phyloP scores from a whole-genome alignment of 148 eudicot genomes.

The Camellia granthamiana region DNA sequence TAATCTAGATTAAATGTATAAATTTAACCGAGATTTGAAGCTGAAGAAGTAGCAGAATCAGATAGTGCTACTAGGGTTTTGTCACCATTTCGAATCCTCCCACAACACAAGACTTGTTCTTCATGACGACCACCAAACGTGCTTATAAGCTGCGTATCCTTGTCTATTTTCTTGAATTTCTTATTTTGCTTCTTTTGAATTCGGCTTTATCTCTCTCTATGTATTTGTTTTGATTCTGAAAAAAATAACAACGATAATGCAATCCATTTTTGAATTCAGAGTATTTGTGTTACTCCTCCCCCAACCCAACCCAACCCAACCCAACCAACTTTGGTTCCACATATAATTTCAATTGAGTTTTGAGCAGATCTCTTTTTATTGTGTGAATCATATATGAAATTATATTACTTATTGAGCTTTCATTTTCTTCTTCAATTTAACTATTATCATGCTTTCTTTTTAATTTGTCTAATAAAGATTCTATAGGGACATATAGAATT shows the following conservation, averaged over 20 bases:
- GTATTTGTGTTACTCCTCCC: too few species aligned
- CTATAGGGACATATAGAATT: background rate
- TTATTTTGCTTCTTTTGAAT: background rate
- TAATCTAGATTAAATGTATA: background rate
- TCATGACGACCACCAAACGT: conserved; percentile 77
- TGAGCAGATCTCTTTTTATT: background rate
- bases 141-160: conserved; percentile 99
- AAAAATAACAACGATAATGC: background rate
- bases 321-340: background rate
- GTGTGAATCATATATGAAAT: background rate
- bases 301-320: too few species aligned
- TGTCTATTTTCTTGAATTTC: background rate
- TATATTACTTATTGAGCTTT: background rate
- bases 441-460: background rate
- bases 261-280: background rate
- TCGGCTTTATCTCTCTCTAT: background rate
- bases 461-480: background rate
- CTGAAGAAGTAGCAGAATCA: background rate
- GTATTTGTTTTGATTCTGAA: background rate
- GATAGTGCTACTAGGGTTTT: background rate
- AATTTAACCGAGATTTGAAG: background rate
- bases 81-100: background rate
- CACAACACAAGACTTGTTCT: conserved; percentile 3
- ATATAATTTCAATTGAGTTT: background rate
- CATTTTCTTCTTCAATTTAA: background rate